Percentiles rank a stretch among this genome's conserved stretches.
Evolutionary conservation across 1,139 yeast species (phyloP).

Genomic region (Scheffersomyces illinoinensis): DNA sequence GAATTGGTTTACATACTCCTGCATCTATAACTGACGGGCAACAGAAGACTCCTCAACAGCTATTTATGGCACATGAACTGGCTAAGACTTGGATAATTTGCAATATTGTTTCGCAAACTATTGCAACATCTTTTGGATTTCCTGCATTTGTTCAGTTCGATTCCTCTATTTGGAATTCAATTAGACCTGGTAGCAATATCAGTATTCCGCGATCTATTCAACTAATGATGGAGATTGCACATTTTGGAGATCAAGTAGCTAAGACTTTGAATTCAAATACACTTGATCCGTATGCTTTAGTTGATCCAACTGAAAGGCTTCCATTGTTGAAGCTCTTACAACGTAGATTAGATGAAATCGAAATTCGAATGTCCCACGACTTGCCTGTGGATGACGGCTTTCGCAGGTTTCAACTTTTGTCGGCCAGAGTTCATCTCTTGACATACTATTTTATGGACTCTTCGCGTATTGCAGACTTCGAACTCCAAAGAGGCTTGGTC

Average conservation of each 20-base stretch:
- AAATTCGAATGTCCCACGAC: slow-evolving; percentile 44
- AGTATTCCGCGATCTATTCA: slow-evolving; percentile 62
- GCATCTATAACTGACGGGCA: slow-evolving; percentile 34
- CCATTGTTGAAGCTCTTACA: slow-evolving; percentile 72
- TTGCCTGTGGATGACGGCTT: slow-evolving; percentile 53
- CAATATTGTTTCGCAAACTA: slow-evolving; percentile 83
- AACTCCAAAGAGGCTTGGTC: slow-evolving; percentile 72
- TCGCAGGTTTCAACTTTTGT: slow-evolving; percentile 64
- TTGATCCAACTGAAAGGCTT: slow-evolving; percentile 66
- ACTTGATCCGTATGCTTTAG: slow-evolving; percentile 65
- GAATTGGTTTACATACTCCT: slow-evolving; percentile 87
- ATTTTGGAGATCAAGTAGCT: slow-evolving; percentile 83
- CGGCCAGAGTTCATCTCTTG: slow-evolving; percentile 75
- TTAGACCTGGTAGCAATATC: slow-evolving; percentile 37
- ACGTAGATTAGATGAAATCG: slow-evolving; percentile 74
- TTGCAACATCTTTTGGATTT: slow-evolving; percentile 91
- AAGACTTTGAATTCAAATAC: slow-evolving; percentile 75
- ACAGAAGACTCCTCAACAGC: slow-evolving; percentile 25
- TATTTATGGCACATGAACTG: slow-evolving; percentile 66
- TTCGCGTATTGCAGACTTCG: slow-evolving; percentile 53
- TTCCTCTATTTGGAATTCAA: slow-evolving; percentile 61
- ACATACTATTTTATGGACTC: slow-evolving; percentile 82
- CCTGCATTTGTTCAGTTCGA: slow-evolving; percentile 91
- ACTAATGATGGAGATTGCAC: slow-evolving; percentile 79
- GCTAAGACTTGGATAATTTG: slow-evolving; percentile 91